Evolutionary conservation across 2,329 filamentous ascomycete species (phyloP), one percentile per base, ranked within the genome.

Genomic region (Fusarium oligoseptatum): DNA sequence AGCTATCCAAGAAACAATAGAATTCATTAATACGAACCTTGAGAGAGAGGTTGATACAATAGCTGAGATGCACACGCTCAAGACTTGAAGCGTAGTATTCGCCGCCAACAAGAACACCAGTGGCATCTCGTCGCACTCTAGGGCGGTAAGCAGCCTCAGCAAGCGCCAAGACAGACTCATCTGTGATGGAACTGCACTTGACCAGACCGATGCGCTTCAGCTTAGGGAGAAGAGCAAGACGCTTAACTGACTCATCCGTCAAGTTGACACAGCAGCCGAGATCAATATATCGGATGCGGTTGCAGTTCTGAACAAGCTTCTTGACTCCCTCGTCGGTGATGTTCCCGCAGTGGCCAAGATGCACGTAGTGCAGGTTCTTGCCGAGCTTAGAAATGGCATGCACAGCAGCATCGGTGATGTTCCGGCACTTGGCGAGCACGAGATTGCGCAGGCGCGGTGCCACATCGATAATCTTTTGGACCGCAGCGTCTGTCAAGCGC

Each of bases 291-390:
- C 97, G 91, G 76, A 99, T 98, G 27, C 97, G 91, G 79, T 96
- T 98, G 87, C 97, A 99, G 63, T 87, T 88, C 76, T 93, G 92
- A 43, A 98, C 95, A 36, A 99, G 88, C 65, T 92, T 92, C 77
- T 94, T 93, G 20, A 99, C 95, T 1, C 95, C 95, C 39, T 92
- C 88, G 80, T 99, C 97, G 0, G 96, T 98, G 80, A 99, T 95
- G 56, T 95, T 92, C 32, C 91, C 91, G 83, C 97, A 99, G 82
- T 99, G 97, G 11, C 97, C 97, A 2, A 99, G 88, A 80, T 99
- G 97, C 62, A 99, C 92, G 82, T 98, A 98, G 83, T 99, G 97
- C 64, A 99, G 86, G 78, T 98, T 99, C 87, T 98, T 98, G 72
- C 95, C 95, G 5, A 99, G 88, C 77, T 91, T 92, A 66, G 95